A percentile compares a stretch with the other conserved stretches of the same genome.
Evolutionary conservation across 306 rosid genomes (phyloP).

Genomic region (Acacia crassicarpa): DNA sequence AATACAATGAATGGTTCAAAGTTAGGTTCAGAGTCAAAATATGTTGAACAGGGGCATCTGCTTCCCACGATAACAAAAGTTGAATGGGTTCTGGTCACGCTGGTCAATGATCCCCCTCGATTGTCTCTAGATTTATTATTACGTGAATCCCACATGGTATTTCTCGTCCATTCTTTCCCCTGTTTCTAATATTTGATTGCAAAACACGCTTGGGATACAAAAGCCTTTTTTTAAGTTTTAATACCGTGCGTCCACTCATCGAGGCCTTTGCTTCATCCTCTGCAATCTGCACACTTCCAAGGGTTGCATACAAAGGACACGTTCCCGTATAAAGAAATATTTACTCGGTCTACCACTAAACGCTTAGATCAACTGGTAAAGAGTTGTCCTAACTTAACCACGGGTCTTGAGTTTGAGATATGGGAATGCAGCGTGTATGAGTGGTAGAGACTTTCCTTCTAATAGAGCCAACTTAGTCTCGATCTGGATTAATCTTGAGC

Average conservation of each 20-base stretch:
- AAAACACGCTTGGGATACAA: neutral
- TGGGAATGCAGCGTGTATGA: too few species aligned
- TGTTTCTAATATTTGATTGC: neutral
- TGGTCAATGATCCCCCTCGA: neutral
- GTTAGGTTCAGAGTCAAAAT: constrained; percentile 22
- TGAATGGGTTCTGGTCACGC: neutral
- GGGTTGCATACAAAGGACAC: neutral
- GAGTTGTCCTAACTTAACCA: too few species aligned
- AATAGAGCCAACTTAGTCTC: too few species aligned
- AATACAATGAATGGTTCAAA: constrained; percentile 27
- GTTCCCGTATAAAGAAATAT: neutral
- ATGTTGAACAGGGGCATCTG: neutral
- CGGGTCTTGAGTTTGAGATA: too few species aligned
- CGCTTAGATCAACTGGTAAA: too few species aligned
- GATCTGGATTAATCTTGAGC: too few species aligned
- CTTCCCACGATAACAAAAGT: neutral
- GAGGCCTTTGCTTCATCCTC: neutral
- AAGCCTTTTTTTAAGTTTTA: neutral
- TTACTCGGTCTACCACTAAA: too few species aligned
- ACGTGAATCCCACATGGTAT: neutral
- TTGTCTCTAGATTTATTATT: neutral
- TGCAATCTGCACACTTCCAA: neutral
- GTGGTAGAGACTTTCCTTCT: too few species aligned
- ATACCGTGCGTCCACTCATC: neutral
- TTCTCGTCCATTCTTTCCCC: neutral